Base-by-base conservation (phyloP, 306 rosid species). In the Cucurbita moschata region DNA sequence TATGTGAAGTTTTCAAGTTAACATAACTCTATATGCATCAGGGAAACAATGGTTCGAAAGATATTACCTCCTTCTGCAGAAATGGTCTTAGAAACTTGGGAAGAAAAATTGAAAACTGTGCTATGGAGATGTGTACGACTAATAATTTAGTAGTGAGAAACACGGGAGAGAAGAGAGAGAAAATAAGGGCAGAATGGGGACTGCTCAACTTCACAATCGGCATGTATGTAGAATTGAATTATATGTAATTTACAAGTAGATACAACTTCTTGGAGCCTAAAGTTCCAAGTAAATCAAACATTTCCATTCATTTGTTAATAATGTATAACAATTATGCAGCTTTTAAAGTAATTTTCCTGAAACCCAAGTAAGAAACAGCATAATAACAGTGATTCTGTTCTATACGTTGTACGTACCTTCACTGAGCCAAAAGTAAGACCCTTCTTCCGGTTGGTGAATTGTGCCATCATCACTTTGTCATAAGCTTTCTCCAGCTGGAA, bases 391-490 rank as follows among this genome's bases (percentile, higher is more conserved):
- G 54, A 65, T 49, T 65, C 70, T n/a, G 10, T 44, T 44, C 35
- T 72, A 18, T 38, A 7, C 38, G 16, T 57, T 56, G 10, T 19
- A 6, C 3, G 74, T 86, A 89, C 99, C 99, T 94, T 82, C 79
- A 91, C 81, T 70, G 89, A 79, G 67, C 97, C 99, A 89, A 85
- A 87, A 46, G 92, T 88, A 77, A 94, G 85, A 30, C 99, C 99
- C 79, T 89, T 94, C 82, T 94, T 94, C 85, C 99, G 88, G 83
- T 86, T 89, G 39, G 81, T 79, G 77, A 94, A 82, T 74, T 94
- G 99, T 72, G 97, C 82, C 99, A 94, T 94, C 99, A 94, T 94
- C 79, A 94, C 77, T 79, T 84, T 86, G 87, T 94, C 99, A 76
- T 94, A 94, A 57, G 97, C 97, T 80, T 81, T 91, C 69, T 91